Evolutionary conservation across 441 rosid species (phyloP).

Genomic region (Jatropha podagrica): DNA sequence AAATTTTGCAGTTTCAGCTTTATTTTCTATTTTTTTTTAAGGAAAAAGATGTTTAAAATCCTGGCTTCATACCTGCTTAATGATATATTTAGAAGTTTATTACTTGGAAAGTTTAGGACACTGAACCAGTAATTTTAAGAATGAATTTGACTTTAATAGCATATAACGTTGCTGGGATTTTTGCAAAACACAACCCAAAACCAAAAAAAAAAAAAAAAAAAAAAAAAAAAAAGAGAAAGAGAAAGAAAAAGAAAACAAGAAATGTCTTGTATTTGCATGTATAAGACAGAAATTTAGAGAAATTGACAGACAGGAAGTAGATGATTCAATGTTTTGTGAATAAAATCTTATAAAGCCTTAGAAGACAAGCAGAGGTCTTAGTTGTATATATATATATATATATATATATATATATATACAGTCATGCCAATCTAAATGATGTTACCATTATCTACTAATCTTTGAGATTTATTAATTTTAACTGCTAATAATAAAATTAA

Average conservation of each 20-base stretch:
- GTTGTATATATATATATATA: background rate
- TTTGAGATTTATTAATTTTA: background rate
- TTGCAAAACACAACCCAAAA: conserved; percentile 11
- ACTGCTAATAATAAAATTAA: background rate
- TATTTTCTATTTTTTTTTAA: too few species aligned
- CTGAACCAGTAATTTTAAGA: too few species aligned
- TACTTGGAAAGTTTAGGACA: too few species aligned
- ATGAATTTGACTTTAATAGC: background rate
- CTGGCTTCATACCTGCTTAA: too few species aligned
- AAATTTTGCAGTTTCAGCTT: too few species aligned
- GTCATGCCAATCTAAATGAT: conserved; percentile 11
- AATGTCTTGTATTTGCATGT: conserved; percentile 7
- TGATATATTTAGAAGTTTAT: too few species aligned
- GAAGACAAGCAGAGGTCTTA: conserved; percentile 16
- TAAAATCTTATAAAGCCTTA: conserved; percentile 4
- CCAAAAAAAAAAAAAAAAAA: background rate
- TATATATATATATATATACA: background rate
- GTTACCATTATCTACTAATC: conserved; percentile 17
- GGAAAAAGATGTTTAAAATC: too few species aligned
- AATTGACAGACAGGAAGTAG: conserved; percentile 1
- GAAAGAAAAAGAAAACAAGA: background rate
- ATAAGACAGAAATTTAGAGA: background rate
- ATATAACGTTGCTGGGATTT: conserved; percentile 7
- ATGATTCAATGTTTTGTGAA: background rate
- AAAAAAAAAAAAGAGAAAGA: too few species aligned